Conservation (phyloP, 1,139 yeast genomes). For the Zygosaccharomyces pseudobailii region DNA sequence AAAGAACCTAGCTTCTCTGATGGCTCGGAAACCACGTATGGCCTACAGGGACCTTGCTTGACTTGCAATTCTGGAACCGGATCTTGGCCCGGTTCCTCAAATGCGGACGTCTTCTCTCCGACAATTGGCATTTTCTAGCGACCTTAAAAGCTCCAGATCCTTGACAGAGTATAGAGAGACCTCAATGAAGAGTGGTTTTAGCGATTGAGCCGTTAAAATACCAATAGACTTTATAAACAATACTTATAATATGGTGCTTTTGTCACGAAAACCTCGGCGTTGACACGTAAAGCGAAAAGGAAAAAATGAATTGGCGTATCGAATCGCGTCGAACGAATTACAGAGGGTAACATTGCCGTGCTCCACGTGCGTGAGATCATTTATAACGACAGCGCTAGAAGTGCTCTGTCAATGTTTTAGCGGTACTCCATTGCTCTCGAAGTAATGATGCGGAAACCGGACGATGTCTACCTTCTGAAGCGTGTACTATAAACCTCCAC, state of each 20-base stretch:
- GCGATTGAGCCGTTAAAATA: neutral
- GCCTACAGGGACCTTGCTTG: slow-evolving; percentile 40
- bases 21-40: slow-evolving; percentile 42
- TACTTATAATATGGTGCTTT: neutral
- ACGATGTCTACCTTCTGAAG: too few species aligned
- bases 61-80: slow-evolving; percentile 42
- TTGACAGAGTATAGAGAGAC: neutral
- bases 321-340: neutral
- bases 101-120: slow-evolving; percentile 4
- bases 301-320: slow-evolving; percentile 1
- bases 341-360: neutral
- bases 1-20: slow-evolving; percentile 36
- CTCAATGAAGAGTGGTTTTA: neutral
- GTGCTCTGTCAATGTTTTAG: too few species aligned
- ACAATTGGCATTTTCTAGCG: slow-evolving; percentile 9
- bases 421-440: too few species aligned
- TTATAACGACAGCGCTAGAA: too few species aligned
- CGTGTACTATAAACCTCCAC: too few species aligned
- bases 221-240: neutral
- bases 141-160: neutral
- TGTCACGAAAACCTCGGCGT: neutral
- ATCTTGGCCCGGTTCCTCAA: slow-evolving; percentile 32
- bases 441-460: too few species aligned
- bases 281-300: slow-evolving; percentile 4
- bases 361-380: too few species aligned